Base-by-base conservation (phyloP, 192 early-diverging fungal species). In the Rhizophlyctis rosea region DNA sequence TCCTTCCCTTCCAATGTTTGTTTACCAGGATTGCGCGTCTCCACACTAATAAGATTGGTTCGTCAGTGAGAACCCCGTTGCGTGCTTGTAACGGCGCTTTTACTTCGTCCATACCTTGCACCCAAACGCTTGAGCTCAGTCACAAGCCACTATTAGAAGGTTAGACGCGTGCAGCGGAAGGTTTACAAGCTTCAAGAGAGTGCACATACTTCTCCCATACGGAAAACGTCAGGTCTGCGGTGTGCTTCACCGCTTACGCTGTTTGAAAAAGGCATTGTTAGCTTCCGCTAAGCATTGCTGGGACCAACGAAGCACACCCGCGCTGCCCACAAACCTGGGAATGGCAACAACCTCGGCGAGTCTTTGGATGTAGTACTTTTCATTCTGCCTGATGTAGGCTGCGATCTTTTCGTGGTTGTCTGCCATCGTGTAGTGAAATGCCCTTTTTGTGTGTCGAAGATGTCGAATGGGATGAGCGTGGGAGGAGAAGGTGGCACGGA, bases 331-430 rank as follows among this genome's bases (percentile, higher is more conserved):
- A 50, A 81, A 88, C 89, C 86, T 87, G 53, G 91, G 88, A 60
- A 95, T 95, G 35, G 86, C 90, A 29, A 97, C 92, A 23, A 84
- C 90, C 77, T 95, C 90, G 54, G 86, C 86, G 47, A 98, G 87
- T 47, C 86, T 78, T 57, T 93, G 31, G 71, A 95, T 85, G 68
- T 89, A 95, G 69, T 81, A 70, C 58, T 90, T 69, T 68, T 93
- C 85, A 77, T 90, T 83, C 70, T 87, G 69, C 57, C 91, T 86
- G 54, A 93, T 86, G 58, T 88, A 83, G 21, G 78, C 81, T 72
- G 85, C 87, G 77, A 89, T 85, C 64, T 85, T 79, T 16, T 84
- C 81, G 48, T 44, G 18, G 39, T 13, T 44, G 39, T 44, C 39
- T 13, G 39, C 7, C 39, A 44, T 44, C n/a, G n/a, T n/a, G n/a